phyloP scores from a whole-genome alignment of 2,329 filamentous ascomycete genomes.

The Trichoderma sp. region DNA sequence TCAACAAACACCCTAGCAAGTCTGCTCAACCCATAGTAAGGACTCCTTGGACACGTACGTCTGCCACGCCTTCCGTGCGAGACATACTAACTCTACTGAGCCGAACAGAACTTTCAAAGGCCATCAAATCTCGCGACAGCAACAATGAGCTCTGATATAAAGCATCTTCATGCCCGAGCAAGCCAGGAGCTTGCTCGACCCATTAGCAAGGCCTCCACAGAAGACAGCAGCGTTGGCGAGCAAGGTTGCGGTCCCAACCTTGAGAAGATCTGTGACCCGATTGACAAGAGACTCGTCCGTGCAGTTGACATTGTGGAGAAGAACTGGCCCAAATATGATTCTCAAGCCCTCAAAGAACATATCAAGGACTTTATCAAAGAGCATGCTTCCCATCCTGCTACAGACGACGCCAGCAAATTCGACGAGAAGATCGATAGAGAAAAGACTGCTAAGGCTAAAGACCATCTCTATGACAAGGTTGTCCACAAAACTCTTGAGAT shows the following conservation, averaged over 20 bases:
- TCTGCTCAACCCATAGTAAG: background rate
- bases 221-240: background rate
- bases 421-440: too few relatives aligned
- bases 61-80: background rate
- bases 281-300: too few relatives aligned
- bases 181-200: background rate
- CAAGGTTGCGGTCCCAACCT: background rate
- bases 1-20: background rate
- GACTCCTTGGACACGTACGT: background rate
- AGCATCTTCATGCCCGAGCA: background rate
- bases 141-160: background rate
- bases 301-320: background rate
- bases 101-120: background rate
- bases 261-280: background rate
- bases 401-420: too few relatives aligned
- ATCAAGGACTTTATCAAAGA: too few relatives aligned
- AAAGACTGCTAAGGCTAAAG: too few relatives aligned
- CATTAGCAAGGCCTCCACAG: background rate
- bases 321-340: background rate
- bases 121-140: background rate
- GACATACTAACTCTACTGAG: background rate
- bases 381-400: too few relatives aligned
- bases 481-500: too few relatives aligned
- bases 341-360: too few relatives aligned
- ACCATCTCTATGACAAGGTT: too few relatives aligned